Conservation (phyloP, 441 rosid genomes). For the Bruguiera hainesii region DNA sequence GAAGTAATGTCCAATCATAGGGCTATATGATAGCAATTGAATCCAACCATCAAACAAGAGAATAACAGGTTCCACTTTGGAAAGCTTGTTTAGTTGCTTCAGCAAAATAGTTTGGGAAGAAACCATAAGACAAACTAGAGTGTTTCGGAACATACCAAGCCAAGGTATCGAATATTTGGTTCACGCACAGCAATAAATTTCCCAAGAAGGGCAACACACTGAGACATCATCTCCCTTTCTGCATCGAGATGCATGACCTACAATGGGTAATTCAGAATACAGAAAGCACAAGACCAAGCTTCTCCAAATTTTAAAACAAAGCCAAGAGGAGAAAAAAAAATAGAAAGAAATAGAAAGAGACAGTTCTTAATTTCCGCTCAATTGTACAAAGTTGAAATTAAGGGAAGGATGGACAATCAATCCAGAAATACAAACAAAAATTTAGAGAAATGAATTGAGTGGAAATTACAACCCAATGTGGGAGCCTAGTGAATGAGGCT, state of each 20-base stretch:
- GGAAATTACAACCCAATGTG: too few species aligned
- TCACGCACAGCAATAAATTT: slow-evolving; percentile 97
- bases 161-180: slow-evolving; percentile 98
- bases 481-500: too few species aligned
- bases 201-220: slow-evolving; percentile 97
- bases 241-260: slow-evolving; percentile 99
- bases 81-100: slow-evolving; percentile 7
- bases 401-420: too few species aligned
- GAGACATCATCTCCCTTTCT: slow-evolving; percentile 99
- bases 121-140: slow-evolving; percentile 10
- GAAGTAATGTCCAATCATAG: slow-evolving; percentile 15
- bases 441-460: too few species aligned
- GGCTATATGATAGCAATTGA: slow-evolving; percentile 10
- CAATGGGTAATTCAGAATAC: slow-evolving; percentile 8
- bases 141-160: slow-evolving; percentile 66
- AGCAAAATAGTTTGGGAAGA: slow-evolving; percentile 5
- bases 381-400: too few species aligned
- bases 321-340: too few species aligned
- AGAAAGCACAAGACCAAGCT: slow-evolving; percentile 12
- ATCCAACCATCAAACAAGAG: slow-evolving; percentile 6
- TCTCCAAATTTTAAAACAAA: slow-evolving; percentile 7
- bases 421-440: too few species aligned
- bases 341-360: too few species aligned
- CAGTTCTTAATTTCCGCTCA: too few species aligned
- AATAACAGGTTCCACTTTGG: neutral